Conservation (phyloP, 352 stramenopile species). For the Aphanomyces cochlioides region DNA sequence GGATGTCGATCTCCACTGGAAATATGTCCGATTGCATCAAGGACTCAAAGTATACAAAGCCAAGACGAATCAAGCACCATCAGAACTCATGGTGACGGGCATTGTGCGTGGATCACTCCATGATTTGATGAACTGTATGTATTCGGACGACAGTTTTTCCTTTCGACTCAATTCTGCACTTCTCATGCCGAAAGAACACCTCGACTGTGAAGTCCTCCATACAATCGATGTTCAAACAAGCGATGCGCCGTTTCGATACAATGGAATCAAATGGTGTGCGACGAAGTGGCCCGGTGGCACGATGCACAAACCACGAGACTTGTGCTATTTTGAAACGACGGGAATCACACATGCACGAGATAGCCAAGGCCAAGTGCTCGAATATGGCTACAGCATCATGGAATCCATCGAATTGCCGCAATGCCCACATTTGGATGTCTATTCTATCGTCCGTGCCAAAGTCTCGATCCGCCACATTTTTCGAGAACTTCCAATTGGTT, state of each 20-base stretch:
- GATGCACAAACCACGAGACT: slow-evolving; percentile 25
- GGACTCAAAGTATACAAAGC: slow-evolving; percentile 30
- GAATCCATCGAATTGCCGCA: slow-evolving; percentile 25
- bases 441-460: slow-evolving; percentile 27
- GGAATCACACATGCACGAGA: slow-evolving; percentile 21
- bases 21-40: slow-evolving; percentile 24
- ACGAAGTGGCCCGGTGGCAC: slow-evolving; percentile 28
- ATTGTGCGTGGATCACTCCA: slow-evolving; percentile 23
- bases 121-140: slow-evolving; percentile 24
- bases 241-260: slow-evolving; percentile 18
- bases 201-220: slow-evolving; percentile 29
- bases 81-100: slow-evolving; percentile 24
- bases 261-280: slow-evolving; percentile 28
- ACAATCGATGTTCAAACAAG: slow-evolving; percentile 18
- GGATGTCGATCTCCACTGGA: slow-evolving; percentile 25
- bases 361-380: slow-evolving; percentile 13
- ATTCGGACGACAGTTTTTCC: slow-evolving; percentile 15
- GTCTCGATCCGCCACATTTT: slow-evolving; percentile 25
- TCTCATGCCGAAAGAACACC: slow-evolving; percentile 29
- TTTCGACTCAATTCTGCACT: slow-evolving; percentile 26
- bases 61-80: slow-evolving; percentile 2
- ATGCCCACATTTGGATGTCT: slow-evolving; percentile 17
- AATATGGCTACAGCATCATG: slow-evolving; percentile 31
- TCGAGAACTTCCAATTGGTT: slow-evolving; percentile 22
- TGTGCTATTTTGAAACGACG: slow-evolving; percentile 29